A percentile compares a stretch with the other conserved stretches of the same genome.
Evolutionary conservation across 78 protist species (phyloP).

Genomic region (Paratrimastix pyriformis): DNA sequence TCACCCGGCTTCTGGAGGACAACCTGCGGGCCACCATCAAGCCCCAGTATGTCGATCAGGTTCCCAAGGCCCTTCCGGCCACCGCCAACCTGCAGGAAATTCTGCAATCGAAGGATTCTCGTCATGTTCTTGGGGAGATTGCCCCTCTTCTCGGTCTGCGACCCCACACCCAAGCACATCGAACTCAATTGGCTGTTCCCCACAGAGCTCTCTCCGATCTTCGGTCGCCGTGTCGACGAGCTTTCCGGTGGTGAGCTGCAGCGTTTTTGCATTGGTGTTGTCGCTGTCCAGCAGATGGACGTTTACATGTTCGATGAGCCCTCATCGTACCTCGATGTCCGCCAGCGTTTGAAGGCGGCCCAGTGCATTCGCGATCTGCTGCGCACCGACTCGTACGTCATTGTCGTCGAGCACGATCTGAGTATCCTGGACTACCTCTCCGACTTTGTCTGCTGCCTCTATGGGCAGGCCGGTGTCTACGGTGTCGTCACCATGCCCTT

Average conservation of each 20-base stretch:
- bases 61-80: conserved; percentile 85
- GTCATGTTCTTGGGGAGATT: neutral
- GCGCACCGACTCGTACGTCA: conserved; percentile 57
- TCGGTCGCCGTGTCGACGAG: conserved; percentile 53
- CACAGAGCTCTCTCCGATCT: no score
- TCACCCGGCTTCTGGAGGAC: conserved; percentile 84
- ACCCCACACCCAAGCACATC: no score
- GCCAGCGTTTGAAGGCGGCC: conserved; percentile 96
- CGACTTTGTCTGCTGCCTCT: conserved; percentile 94
- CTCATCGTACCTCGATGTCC: conserved; percentile 91
- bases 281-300: conserved; percentile 36
- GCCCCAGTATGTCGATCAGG: conserved; percentile 98
- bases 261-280: conserved; percentile 91
- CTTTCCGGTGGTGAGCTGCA: conserved; percentile 99
- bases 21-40: conserved; percentile 72
- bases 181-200: no score
- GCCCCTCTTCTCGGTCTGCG: conserved; percentile 51
- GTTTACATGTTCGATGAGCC: conserved; percentile 99
- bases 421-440: conserved; percentile 95
- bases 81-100: conserved; percentile 50
- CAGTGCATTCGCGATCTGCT: conserved; percentile 72
- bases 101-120: conserved; percentile 52
- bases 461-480: conserved; percentile 98
- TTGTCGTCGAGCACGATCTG: conserved; percentile 99
- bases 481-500: conserved; percentile 99